Base-by-base conservation (phyloP, 2,329 filamentous ascomycete species). In the Epichloe bromicola region DNA sequence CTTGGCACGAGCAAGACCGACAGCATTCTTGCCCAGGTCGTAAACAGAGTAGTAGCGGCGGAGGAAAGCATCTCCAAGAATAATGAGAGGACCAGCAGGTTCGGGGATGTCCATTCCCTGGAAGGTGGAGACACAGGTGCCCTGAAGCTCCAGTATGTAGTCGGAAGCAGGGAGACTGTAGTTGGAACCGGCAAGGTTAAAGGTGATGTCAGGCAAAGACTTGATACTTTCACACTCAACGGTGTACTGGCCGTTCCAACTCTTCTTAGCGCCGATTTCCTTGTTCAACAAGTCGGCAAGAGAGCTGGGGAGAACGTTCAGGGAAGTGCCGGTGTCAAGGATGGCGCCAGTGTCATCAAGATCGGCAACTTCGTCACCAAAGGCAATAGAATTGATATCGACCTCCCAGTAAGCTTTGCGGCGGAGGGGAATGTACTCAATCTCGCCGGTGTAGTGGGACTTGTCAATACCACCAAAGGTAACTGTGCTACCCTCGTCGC, bases 341-440 rank as follows among this genome's bases (percentile, higher is more conserved):
- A 98, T 96, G 62, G 89, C 88, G 73, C 93, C 94, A 53, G 89
- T 96, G 76, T 88, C 82, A 58, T 97, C 91, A 57, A 97, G 83
- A 69, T 95, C 86, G 55, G 90, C 90, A 58, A 81, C 83, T 65
- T 86, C 80, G 49, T 90, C 79, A 61, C 93, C 94, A 57, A 96
- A 88, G 51, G 85, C 82, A 72, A 98, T 93, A 57, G 88, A 78
- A 63, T 97, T 85, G 55, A 98, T 83, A 63, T 97, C 90, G 51
- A 98, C 91, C 79, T 98, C 93, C 93, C 93, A 98, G 80, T 98
- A 98, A 47, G 93, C 93, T 85, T 97, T 97, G 68, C 93, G 88
- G 70, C 93, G 88, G 60, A 98, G 81, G 51, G 93, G 93, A 60
- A 98, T 88, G 70, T 89, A 94, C 67, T 83, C 87, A 63, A 98